Evolutionary conservation across 148 eudicot species (phyloP).

Genomic region (Vaccinium corymbosum): DNA sequence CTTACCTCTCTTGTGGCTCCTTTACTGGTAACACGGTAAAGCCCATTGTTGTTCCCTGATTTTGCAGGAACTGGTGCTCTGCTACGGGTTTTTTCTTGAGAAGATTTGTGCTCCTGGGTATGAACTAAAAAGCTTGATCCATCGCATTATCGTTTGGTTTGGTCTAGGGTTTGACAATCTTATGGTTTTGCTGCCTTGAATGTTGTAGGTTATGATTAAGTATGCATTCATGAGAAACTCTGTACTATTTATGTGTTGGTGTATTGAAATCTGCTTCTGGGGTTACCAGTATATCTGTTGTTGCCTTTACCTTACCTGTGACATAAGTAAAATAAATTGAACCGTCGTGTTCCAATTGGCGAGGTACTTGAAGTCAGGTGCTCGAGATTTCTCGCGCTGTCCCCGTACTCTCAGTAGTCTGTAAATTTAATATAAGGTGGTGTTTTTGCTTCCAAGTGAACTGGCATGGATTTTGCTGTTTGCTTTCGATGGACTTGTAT

Average conservation of each 20-base stretch:
- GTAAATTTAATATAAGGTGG: neutral
- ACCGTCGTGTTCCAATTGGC: neutral
- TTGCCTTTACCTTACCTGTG: neutral
- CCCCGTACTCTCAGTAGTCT: neutral
- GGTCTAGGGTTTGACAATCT: slow-evolving; percentile 2
- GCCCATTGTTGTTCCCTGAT: neutral
- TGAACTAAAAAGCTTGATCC: neutral
- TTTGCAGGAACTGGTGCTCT: slow-evolving; percentile 1
- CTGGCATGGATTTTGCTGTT: neutral
- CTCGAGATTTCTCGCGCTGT: neutral
- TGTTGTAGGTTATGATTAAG: neutral
- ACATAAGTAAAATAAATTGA: neutral
- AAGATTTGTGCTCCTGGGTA: neutral
- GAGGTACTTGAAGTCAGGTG: neutral
- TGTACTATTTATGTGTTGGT: neutral
- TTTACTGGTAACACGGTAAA: neutral
- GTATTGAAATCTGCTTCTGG: neutral
- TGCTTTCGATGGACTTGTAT: too few relatives aligned
- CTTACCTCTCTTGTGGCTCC: neutral
- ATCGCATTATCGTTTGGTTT: neutral
- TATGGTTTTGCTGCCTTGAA: neutral
- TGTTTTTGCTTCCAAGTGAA: neutral
- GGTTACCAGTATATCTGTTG: neutral
- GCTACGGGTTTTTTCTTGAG: neutral
- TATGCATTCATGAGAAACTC: neutral